Percentiles rank a stretch among this genome's conserved stretches.
Evolutionary conservation across 176 grass and related monocot genomes (phyloP).

Genomic region (Bonia amplexicaulis): DNA sequence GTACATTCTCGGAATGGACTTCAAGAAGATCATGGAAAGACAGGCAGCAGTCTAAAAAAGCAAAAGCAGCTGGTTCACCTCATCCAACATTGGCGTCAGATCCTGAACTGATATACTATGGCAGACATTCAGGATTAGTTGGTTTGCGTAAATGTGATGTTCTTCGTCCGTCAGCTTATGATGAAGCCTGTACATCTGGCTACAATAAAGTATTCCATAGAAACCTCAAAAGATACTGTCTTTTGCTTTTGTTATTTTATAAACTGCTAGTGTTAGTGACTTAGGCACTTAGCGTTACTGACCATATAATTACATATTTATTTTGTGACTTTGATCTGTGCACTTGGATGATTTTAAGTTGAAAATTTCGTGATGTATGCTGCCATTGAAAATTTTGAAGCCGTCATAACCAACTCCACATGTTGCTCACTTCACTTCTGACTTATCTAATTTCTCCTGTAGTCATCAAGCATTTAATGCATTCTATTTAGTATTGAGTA

Average conservation of each 20-base stretch:
- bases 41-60: constrained; percentile 48
- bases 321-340: not conserved
- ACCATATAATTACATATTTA: not conserved
- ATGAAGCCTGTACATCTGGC: constrained; percentile 61
- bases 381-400: not conserved
- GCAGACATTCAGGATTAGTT: constrained; percentile 82
- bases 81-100: constrained; percentile 39
- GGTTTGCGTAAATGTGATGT: constrained; percentile 56
- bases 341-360: not conserved
- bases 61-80: constrained; percentile 36
- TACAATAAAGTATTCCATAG: constrained; percentile 70
- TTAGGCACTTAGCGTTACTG: not conserved
- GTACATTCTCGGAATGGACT: constrained; percentile 62
- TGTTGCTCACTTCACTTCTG: not conserved
- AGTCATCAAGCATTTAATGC: not conserved
- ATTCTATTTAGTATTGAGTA: not conserved
- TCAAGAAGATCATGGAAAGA: constrained; percentile 83
- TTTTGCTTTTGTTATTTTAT: not conserved
- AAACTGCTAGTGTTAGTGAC: not conserved
- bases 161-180: constrained; percentile 29
- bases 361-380: not conserved
- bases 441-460: not conserved
- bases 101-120: constrained; percentile 94
- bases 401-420: not conserved
- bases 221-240: not conserved